A percentile compares a stretch with the other conserved stretches of the same genome.
These are phyloP conservation scores for Rhodotorula graminis DNA, from an alignment of 768 basidiomycete genomes.

Conservation along the genomic window DNA sequence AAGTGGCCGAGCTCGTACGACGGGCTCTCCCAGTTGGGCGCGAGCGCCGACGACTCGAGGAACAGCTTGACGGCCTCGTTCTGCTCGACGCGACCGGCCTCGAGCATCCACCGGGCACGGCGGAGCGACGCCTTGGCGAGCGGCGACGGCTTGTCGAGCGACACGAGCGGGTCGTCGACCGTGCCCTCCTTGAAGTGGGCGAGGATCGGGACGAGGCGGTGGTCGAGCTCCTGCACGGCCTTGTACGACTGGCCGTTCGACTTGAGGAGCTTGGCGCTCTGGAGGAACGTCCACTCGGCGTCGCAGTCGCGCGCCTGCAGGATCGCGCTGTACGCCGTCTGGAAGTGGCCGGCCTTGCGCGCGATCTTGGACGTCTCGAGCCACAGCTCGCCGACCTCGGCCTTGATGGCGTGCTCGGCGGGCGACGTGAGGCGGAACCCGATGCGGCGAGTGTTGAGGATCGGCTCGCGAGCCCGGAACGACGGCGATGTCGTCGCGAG, in stretches of 20 bases:
- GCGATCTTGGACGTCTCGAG: constrained; percentile 91
- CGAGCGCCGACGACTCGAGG: constrained; percentile 46
- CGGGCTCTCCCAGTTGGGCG: constrained; percentile 71
- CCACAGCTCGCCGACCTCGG: constrained; percentile 72
- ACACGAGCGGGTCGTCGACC: constrained; percentile 7
- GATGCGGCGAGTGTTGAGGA: constrained; percentile 81
- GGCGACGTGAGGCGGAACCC: constrained; percentile 58
- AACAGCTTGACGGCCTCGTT: constrained; percentile 59
- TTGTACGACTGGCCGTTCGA: constrained; percentile 72
- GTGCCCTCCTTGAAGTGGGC: neutral
- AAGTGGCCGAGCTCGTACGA: constrained; percentile 82
- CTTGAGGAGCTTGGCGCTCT: constrained; percentile 80
- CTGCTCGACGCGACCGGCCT: constrained; percentile 73
- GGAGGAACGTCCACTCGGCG: constrained; percentile 73
- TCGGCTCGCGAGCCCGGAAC: constrained; percentile 79
- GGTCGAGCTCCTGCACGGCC: constrained; percentile 79
- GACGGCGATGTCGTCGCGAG: constrained; percentile 75
- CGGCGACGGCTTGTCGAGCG: constrained; percentile 41
- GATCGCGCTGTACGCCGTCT: constrained; percentile 93
- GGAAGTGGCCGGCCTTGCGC: constrained; percentile 87
- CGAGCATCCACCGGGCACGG: constrained; percentile 86
- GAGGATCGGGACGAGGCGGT: constrained; percentile 51
- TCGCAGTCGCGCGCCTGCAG: constrained; percentile 73
- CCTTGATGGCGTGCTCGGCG: constrained; percentile 5
- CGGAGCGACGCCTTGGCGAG: constrained; percentile 66